Evolutionary conservation across 768 basidiomycete species (phyloP).

Genomic region (Obba rivulosa): DNA sequence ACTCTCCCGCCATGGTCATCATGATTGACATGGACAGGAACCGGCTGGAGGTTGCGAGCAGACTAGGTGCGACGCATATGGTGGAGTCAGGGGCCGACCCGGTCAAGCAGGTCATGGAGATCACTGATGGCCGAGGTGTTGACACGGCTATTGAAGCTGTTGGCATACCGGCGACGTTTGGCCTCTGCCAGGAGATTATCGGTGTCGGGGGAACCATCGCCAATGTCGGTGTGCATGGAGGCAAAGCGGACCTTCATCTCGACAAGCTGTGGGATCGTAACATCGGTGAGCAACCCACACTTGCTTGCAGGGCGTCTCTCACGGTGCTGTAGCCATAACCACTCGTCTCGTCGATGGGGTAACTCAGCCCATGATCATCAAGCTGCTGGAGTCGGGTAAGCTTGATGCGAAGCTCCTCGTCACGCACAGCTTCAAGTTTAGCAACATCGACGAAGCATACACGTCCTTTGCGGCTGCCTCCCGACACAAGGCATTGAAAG

Average conservation of each 20-base stretch:
- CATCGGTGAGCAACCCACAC: constrained; percentile 11
- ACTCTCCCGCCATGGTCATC: constrained; percentile 15
- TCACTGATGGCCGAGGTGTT: constrained; percentile 20
- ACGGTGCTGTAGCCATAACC: constrained; percentile 13
- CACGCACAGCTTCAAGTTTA: constrained; percentile 19
- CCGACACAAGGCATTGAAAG: constrained; percentile 18
- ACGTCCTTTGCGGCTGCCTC: constrained; percentile 16
- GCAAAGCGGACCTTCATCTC: constrained; percentile 16
- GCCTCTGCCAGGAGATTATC: constrained; percentile 20
- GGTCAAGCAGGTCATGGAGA: constrained; percentile 15
- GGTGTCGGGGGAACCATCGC: constrained; percentile 22
- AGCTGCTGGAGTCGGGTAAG: constrained; percentile 17
- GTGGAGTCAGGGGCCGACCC: constrained; percentile 14
- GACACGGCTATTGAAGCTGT: constrained; percentile 22
- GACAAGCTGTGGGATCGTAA: constrained; percentile 23
- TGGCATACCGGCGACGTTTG: constrained; percentile 19
- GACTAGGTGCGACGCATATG: constrained; percentile 19
- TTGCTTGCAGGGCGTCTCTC: background rate
- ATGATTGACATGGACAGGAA: constrained; percentile 18
- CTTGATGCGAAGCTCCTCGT: constrained; percentile 11
- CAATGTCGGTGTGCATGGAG: constrained; percentile 22
- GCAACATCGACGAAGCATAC: constrained; percentile 17
- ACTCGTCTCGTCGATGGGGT: constrained; percentile 19
- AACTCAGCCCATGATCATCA: constrained; percentile 16
- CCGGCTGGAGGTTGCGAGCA: constrained; percentile 12